phyloP scores from a whole-genome alignment of 805 yeast species.

The Metschnikowia reukaufii region DNA sequence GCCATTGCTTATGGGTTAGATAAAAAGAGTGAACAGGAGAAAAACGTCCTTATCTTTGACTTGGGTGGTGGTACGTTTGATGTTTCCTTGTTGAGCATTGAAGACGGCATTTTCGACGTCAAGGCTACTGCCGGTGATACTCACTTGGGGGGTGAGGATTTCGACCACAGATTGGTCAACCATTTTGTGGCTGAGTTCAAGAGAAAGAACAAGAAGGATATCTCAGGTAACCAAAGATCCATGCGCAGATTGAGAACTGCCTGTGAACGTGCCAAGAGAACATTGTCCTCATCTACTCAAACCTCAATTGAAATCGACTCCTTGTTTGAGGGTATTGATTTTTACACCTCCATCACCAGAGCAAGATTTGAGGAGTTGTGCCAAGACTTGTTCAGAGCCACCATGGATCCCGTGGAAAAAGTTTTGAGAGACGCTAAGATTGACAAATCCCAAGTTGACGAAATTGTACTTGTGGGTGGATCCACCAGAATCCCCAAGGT shows the following conservation, averaged over 20 bases:
- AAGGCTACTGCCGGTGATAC: slow-evolving; percentile 82
- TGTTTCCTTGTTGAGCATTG: slow-evolving; percentile 84
- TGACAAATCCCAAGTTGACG: slow-evolving; percentile 86
- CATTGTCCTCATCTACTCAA: slow-evolving; percentile 93
- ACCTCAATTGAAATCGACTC: slow-evolving; percentile 95
- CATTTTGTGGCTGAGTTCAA: too few species aligned
- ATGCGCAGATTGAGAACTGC: slow-evolving; percentile 98
- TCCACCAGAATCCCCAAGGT: slow-evolving; percentile 98
- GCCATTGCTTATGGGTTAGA: slow-evolving; percentile 48
- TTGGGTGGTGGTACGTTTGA: too few species aligned
- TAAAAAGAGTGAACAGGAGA: slow-evolving; percentile 62
- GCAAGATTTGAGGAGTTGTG: too few species aligned
- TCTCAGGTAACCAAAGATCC: slow-evolving; percentile 92
- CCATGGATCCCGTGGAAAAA: too few species aligned
- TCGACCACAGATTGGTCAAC: too few species aligned
- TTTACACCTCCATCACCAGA: too few species aligned
- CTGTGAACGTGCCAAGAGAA: slow-evolving; percentile 99
- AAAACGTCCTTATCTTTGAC: slow-evolving; percentile 86
- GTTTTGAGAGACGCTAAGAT: slow-evolving; percentile 86
- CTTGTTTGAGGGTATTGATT: slow-evolving; percentile 90
- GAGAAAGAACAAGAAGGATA: slow-evolving; percentile 96
- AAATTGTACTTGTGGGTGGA: slow-evolving; percentile 95
- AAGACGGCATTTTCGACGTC: slow-evolving; percentile 90
- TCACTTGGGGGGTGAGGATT: slow-evolving; percentile 76
- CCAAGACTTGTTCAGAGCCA: too few species aligned